Percentiles rank a stretch among this genome's conserved stretches.
Evolutionary conservation across 345 rosid genomes (phyloP).

Genomic region (Raphanus sativus): DNA sequence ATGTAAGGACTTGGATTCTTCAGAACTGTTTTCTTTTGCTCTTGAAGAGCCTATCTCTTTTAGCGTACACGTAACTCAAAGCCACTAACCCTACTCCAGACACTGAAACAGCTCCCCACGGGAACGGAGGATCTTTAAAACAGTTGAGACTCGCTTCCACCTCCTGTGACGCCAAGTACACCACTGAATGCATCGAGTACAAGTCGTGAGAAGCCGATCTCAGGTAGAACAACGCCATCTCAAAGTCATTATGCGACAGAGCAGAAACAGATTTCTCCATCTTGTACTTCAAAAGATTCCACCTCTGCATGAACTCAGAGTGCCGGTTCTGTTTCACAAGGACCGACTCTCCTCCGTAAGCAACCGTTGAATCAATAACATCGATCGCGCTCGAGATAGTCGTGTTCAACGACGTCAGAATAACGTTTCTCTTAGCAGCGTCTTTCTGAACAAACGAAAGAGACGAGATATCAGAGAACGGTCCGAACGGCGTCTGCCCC

Average conservation of each 20-base stretch:
- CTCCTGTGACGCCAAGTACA: slow-evolving; percentile 76
- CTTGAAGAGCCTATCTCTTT: slow-evolving; percentile 67
- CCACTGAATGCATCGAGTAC: slow-evolving; percentile 73
- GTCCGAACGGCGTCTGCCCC: slow-evolving; percentile 98
- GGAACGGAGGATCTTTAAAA: slow-evolving; percentile 95
- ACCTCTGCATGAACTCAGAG: slow-evolving; percentile 75
- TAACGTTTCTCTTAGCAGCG: slow-evolving; percentile 82
- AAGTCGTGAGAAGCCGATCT: slow-evolving; percentile 87
- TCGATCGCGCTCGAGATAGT: slow-evolving; percentile 75
- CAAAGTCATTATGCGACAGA: slow-evolving; percentile 76
- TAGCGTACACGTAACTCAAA: slow-evolving; percentile 53
- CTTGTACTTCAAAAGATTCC: slow-evolving; percentile 86
- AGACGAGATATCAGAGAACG: slow-evolving; percentile 77
- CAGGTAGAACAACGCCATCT: slow-evolving; percentile 75
- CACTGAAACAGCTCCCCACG: slow-evolving; percentile 67
- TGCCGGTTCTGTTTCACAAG: slow-evolving; percentile 62
- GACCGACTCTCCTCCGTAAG: slow-evolving; percentile 82
- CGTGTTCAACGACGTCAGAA: slow-evolving; percentile 74
- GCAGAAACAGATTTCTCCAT: slow-evolving; percentile 82
- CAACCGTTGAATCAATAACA: slow-evolving; percentile 66
- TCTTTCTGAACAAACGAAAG: slow-evolving; percentile 93
- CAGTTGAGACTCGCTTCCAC: slow-evolving; percentile 87
- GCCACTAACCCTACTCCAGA: slow-evolving; percentile 58
- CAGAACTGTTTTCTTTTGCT: slow-evolving; percentile 95
- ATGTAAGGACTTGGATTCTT: slow-evolving; percentile 25